Evolutionary conservation across 768 basidiomycete genomes (phyloP), one percentile per base, ranked within the genome.

Genomic region (Naganishia kalamii): DNA sequence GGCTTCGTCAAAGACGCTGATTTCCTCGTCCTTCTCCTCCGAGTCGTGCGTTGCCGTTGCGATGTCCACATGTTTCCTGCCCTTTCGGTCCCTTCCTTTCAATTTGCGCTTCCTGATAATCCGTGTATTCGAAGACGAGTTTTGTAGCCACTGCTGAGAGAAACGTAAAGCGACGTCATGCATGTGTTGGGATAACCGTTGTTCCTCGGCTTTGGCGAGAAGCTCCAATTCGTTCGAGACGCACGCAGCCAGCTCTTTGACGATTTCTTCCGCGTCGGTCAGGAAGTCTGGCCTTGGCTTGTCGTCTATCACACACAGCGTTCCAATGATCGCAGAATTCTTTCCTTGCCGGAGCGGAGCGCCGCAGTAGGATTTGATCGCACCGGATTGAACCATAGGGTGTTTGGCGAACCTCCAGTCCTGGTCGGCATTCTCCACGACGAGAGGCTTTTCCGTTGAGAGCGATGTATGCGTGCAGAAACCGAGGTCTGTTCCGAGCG

Each of bases 131-230:
- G 51, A 61, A 25, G 73, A 72, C 43, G 72, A 68, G 23, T 66
- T 66, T 62, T 74, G 70, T 32, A 77, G 60, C 1, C 74, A 74
- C 11, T 73, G 72, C 29, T 74, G 71, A 3, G 74, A 67, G 60
- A 77, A 77, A 25, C 75, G 71, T 29, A 77, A 73, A 11, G 76
- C 73, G 25, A 73, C 73, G 62, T 77, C 73, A 61, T 77, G 76
- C 52, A 77, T 59, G 61, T 72, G 70, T 21, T 73, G 70, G 29
- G 63, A 63, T 10, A 71, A 65, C 21, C 70, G 54, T 11, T 70
- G 67, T 23, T 73, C 70, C 61, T 67, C 67, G 35, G 74, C 73
- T 54, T 65, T 70, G 49, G 73, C 72, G 10, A 74, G 60, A 21
- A 74, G 66, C 59, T 77, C 76, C 19, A 77, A 67, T 69, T 77